Base-by-base conservation (phyloP, 441 rosid genomes). In the Euphorbia schlechtendalii region DNA sequence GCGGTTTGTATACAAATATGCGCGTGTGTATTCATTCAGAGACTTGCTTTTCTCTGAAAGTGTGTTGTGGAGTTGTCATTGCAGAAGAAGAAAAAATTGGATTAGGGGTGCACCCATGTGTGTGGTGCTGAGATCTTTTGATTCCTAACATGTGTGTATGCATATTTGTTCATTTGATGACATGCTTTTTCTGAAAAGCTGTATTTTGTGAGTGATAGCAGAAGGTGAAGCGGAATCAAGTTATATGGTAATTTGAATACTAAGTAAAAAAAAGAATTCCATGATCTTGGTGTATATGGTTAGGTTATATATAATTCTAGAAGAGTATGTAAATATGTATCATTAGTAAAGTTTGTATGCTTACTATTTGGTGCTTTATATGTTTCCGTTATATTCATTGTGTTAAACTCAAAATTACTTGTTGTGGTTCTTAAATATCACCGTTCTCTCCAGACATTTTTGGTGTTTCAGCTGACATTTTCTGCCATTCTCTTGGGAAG, bases 391-490 rank as follows among this genome's bases (percentile, higher is more conserved):
- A 2, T 32, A 5, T n/a, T 30, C 49, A 34, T 52, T 13, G 7
- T 53, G 34, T 36, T 15, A 2, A 15, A 46, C 18, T 46, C 18
- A 14, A 65, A 48, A 17, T 71, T 53, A 21, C 56, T 58, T 64
- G 30, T n/a, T 21, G 30, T 72, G 28, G 48, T 36, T 30, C 18
- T 66, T 70, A 2, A 2, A 32, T 32, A 2, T 51, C n/a, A 21
- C 6, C 34, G 34, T 3, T 32, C 6, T 32, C 41, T 38, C 78
- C 87, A 92, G 96, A 80, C 95, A 17, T 86, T 80, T 83, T 80
- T 89, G 78, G 92, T 89, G 71, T 89, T 96, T 95, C 96, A 92
- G 74, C 82, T 92, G 65, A 63, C 74, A 25, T 84, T 92, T 70
- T 87, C 96, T 57, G 8, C 76, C 32, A 48, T 89, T 78, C 74